Percentiles rank a stretch among this genome's conserved stretches.
phyloP scores from a whole-genome alignment of 805 yeast genomes.

The Nakazawaea peltata region DNA sequence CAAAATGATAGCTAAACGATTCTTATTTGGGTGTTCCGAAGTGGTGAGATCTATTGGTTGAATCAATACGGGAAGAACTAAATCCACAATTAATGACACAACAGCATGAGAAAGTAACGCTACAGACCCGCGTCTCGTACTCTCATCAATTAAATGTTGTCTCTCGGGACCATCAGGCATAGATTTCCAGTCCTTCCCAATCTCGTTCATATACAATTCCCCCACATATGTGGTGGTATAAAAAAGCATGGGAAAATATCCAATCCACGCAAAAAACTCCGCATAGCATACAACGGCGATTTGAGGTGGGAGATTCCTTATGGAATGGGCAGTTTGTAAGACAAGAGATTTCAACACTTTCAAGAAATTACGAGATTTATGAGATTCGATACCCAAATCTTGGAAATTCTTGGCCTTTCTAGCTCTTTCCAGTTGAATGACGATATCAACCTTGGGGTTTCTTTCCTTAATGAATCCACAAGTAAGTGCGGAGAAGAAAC shows the following conservation, averaged over 20 bases:
- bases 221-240: slow-evolving; percentile 63
- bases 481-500: slow-evolving; percentile 29
- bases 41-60: slow-evolving; percentile 18
- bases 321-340: slow-evolving; percentile 27
- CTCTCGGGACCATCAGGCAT: slow-evolving; percentile 28
- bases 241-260: slow-evolving; percentile 58
- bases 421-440: slow-evolving; percentile 29
- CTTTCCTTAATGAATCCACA: slow-evolving; percentile 38
- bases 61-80: slow-evolving; percentile 36
- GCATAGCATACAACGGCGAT: slow-evolving; percentile 43
- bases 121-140: slow-evolving; percentile 43
- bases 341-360: slow-evolving; percentile 18
- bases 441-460: slow-evolving; percentile 34
- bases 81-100: slow-evolving; percentile 34
- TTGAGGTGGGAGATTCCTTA: slow-evolving; percentile 37
- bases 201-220: slow-evolving; percentile 39
- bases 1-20: slow-evolving; percentile 3
- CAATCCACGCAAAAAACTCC: slow-evolving; percentile 62
- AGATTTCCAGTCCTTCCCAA: slow-evolving; percentile 29
- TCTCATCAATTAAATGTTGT: slow-evolving; percentile 29
- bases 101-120: slow-evolving; percentile 44
- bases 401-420: slow-evolving; percentile 23
- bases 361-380: slow-evolving; percentile 11
- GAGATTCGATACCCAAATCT: slow-evolving; percentile 26
- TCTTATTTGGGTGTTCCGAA: background rate